These are phyloP conservation scores for Sedum album DNA, from an alignment of 164 flowering plant species.

Conservation along the genomic window DNA sequence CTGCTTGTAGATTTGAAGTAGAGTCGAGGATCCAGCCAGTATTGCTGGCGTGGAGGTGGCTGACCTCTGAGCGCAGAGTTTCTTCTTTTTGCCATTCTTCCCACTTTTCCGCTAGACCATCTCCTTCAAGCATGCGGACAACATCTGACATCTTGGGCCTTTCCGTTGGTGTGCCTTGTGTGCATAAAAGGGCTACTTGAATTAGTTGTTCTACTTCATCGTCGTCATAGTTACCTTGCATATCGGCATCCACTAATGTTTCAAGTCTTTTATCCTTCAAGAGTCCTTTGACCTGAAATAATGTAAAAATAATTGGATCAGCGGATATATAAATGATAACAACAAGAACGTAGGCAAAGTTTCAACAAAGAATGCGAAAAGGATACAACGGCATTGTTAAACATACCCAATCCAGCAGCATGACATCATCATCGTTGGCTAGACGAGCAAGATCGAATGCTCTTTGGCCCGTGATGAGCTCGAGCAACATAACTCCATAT, in stretches of 20 bases:
- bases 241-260: conserved; percentile 13
- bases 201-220: conserved; percentile 17
- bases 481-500: conserved; percentile 23
- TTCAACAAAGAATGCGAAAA: background rate
- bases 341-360: background rate
- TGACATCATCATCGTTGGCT: conserved; percentile 21
- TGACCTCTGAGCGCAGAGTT: conserved; percentile 10
- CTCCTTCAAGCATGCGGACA: conserved; percentile 17
- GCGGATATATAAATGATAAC: background rate
- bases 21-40: conserved; percentile 29
- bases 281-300: conserved; percentile 18
- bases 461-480: conserved; percentile 22
- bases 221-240: conserved; percentile 13
- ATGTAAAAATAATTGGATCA: background rate
- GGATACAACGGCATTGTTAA: background rate
- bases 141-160: conserved; percentile 19
- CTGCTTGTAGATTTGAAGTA: conserved; percentile 20
- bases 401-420: conserved; percentile 22
- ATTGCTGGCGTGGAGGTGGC: conserved; percentile 8
- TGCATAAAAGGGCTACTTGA: conserved; percentile 17
- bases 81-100: conserved; percentile 18
- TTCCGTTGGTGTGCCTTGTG: conserved; percentile 12
- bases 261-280: conserved; percentile 16
- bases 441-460: conserved; percentile 24
- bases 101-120: conserved; percentile 17